Evolutionary conservation across 2,329 filamentous ascomycete species (phyloP), one percentile per base, ranked within the genome.

Genomic region (Onygenales sp.): DNA sequence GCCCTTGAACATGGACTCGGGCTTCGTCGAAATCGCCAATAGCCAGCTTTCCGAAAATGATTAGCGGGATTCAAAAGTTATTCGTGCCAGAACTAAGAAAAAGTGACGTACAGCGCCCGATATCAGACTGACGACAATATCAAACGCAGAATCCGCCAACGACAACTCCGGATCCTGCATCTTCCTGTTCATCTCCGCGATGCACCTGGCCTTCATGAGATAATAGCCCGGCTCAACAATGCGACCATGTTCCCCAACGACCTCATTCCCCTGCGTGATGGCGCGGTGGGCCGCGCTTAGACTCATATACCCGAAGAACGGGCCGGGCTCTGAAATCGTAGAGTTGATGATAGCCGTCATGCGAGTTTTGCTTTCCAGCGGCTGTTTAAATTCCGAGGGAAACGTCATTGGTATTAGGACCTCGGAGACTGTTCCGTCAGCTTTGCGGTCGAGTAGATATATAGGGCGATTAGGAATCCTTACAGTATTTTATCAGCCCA

Each of bases 331-430:
- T 3, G 64, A 64, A 39, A 68, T 64, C n/a, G 65, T 63, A 14
- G 62, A 63, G 49, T 61, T 59, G 42, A 67, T 59, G 53, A 70
- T 64, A 17, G 67, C 50, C 37, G 62, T 62, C 49, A 65, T 60
- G 49, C 67, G 61, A 10, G 57, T 58, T 11, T 56, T 36, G 11
- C 47, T 51, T 44, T 62, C 59, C 11, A 58, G 53, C 34, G 59
- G 50, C 21, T 57, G 58, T 55, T 60, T 65, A 39, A 57, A 55
- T 42, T 67, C 67, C 39, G 63, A 63, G 6, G 68, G 64, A 51
- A 71, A 72, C 1, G 69, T 72, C 61, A 68, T 65, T 5, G 70
- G 69, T 34, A 72, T 61, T 52, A 71, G 67, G 9, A 69, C 61
- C 33, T 60, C 57, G 58, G 65, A 65, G 57, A 64, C 68, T 63